Base-by-base conservation (phyloP, 2,329 filamentous ascomycete species). In the Aspergillus persii region DNA sequence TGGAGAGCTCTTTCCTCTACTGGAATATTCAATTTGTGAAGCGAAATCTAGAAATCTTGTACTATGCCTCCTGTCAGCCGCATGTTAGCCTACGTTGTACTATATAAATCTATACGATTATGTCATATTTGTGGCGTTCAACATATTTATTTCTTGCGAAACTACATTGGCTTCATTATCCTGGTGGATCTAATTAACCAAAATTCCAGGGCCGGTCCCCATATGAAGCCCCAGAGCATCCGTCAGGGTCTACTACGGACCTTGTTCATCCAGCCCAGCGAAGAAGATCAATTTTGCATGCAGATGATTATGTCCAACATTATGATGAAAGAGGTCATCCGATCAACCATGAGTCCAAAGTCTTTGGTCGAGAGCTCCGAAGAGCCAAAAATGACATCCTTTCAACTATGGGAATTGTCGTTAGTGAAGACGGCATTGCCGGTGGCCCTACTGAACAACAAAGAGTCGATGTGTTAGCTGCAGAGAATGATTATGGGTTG, bases 341-440 rank as follows among this genome's bases (percentile, higher is more conserved):
- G 33, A 71, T 76, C 31, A 81, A 81, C 62, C 69, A 71, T 3
- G 71, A 71, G 33, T 80, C 79, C 6, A 77, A 75, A 59, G 61
- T 62, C 11, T 66, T 76, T 30, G 74, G 73, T 8, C 73, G 74
- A 46, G 72, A 75, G 53, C 73, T 81, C 7, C 70, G 77, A 53
- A 75, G 78, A 66, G 80, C 80, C 0, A 80, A 81, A 61, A 82
- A 82, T 71, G 80, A 82, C 61, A 78, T 81, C 33, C 71, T 81
- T 15, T 78, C 77, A 26, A 80, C 77, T 8, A 79, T 81, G 72
- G 79, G 80, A 3, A 76, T 81, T 44, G 77, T 80, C 44, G 76
- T 79, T 60, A 77, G 76, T 55, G 74, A 77, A 61, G 71, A 77
- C 63, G 70, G 73, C 15, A 74, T 69, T 41, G 58, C 70, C 29